Conservation (phyloP, 2,329 filamentous ascomycete genomes). For the Calonectria naviculata region DNA sequence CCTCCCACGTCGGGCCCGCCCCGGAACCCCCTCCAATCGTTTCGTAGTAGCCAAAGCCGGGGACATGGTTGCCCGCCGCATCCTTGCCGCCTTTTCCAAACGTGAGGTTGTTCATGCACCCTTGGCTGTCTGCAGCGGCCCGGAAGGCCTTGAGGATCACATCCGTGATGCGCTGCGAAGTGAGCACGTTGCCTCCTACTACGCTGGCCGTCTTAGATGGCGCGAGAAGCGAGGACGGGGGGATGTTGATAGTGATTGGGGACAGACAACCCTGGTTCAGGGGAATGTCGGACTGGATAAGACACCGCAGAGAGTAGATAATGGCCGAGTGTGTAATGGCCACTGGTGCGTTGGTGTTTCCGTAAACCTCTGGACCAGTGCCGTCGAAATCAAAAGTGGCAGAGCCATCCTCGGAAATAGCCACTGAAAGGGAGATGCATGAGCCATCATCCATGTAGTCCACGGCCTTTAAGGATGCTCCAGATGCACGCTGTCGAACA, state of each 20-base stretch:
- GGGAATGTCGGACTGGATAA: constrained; percentile 85
- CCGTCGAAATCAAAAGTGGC: constrained; percentile 70
- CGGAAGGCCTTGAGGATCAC: constrained; percentile 73
- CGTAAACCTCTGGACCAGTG: constrained; percentile 45
- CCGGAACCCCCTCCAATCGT: constrained; percentile 84
- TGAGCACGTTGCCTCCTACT: constrained; percentile 81
- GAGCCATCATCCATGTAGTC: constrained; percentile 88
- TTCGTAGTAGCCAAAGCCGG: constrained; percentile 88
- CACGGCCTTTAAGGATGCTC: constrained; percentile 39
- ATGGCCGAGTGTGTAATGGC: constrained; percentile 66
- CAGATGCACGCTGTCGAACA: constrained; percentile 26
- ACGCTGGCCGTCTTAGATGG: constrained; percentile 83
- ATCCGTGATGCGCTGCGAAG: constrained; percentile 53
- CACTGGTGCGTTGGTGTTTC: constrained; percentile 48
- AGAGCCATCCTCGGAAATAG: constrained; percentile 79
- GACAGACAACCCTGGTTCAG: constrained; percentile 87
- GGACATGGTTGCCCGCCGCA: constrained; percentile 55
- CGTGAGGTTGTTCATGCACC: constrained; percentile 84
- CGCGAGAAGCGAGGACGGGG: constrained; percentile 77
- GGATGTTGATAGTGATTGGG: constrained; percentile 80
- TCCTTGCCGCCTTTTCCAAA: constrained; percentile 82
- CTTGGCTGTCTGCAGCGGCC: constrained; percentile 81
- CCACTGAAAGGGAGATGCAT: constrained; percentile 79
- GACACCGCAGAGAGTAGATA: constrained; percentile 85
- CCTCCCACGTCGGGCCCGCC: constrained; percentile 78